These are phyloP conservation scores for Thinopyrum elongatum DNA, from an alignment of 176 grass and related monocot species.

Conservation along the genomic window DNA sequence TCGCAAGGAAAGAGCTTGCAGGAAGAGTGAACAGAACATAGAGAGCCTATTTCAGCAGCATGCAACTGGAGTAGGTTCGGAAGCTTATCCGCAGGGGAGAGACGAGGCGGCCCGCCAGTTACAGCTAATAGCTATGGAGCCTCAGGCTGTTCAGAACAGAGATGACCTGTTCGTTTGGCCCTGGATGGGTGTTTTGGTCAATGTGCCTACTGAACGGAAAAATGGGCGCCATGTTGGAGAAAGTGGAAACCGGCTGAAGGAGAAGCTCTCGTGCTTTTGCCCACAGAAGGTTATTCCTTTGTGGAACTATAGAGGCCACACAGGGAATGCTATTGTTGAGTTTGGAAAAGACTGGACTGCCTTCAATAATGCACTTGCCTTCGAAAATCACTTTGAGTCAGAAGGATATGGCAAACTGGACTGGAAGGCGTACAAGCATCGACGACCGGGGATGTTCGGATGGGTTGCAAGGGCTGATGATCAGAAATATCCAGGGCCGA, in stretches of 20 bases:
- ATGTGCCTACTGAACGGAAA: conserved; percentile 13
- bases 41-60: conserved; percentile 17
- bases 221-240: conserved; percentile 15
- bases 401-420: conserved; percentile 17
- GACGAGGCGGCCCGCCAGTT: neutral
- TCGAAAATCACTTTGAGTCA: conserved; percentile 16
- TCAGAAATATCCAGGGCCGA: conserved; percentile 5
- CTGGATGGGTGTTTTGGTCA: conserved; percentile 21
- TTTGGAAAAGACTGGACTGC: conserved; percentile 15
- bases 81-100: conserved; percentile 1
- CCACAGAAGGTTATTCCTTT: conserved; percentile 16
- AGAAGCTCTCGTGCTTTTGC: neutral
- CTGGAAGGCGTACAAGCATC: neutral
- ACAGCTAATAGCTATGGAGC: conserved; percentile 9
- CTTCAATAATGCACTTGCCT: conserved; percentile 8
- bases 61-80: conserved; percentile 15
- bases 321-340: conserved; percentile 10
- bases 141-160: conserved; percentile 1
- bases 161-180: conserved; percentile 15
- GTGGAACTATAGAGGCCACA: conserved; percentile 23
- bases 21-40: neutral
- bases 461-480: conserved; percentile 17
- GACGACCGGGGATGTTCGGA: conserved; percentile 3
- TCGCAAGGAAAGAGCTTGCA: neutral
- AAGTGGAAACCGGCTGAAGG: conserved; percentile 15